phyloP scores from a whole-genome alignment of 305 asterid genomes.

The Solanum hybrid region DNA sequence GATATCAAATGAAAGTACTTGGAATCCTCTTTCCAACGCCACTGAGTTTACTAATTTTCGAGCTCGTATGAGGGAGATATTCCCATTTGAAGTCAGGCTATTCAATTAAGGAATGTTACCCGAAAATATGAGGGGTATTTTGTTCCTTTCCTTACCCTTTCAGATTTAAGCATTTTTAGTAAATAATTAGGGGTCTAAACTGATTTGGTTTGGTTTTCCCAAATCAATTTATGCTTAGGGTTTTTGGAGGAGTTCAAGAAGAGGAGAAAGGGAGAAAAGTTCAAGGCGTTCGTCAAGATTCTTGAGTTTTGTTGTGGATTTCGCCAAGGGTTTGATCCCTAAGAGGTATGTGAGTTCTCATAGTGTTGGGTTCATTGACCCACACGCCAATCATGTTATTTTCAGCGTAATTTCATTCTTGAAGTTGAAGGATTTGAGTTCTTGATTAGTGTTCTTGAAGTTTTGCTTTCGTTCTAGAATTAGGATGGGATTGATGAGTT shows the following conservation, averaged over 20 bases:
- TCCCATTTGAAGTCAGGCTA: background rate
- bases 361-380: background rate
- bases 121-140: background rate
- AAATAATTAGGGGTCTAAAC: background rate
- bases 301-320: background rate
- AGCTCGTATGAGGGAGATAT: background rate
- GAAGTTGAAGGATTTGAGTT: background rate
- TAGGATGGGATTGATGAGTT: background rate
- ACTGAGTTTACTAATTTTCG: background rate
- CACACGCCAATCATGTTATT: background rate
- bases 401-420: background rate
- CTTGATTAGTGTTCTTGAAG: background rate
- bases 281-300: background rate
- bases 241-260: background rate
- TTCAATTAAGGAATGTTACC: background rate
- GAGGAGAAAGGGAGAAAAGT: background rate
- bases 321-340: background rate
- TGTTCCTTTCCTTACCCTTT: background rate
- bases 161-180: background rate
- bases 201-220: too few species aligned
- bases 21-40: background rate
- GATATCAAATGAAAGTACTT: background rate
- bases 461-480: background rate
- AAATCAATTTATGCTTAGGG: background rate
- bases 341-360: background rate